Evolutionary conservation across 192 early-diverging fungal genomes (phyloP), one percentile per base, ranked within the genome.

Genomic region (Backusella tuberculispora): DNA sequence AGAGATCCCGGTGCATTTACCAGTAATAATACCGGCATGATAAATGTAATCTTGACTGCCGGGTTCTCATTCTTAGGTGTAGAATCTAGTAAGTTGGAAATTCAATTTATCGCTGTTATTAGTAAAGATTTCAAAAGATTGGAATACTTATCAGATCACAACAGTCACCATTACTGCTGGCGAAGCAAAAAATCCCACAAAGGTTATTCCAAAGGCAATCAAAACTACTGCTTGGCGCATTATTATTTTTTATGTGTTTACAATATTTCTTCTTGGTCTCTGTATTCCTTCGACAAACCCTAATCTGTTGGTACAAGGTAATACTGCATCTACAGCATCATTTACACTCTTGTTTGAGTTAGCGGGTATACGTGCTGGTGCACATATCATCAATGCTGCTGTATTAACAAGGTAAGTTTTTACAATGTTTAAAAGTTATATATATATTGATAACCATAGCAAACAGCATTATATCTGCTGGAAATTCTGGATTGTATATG

Each of bases 11-110:
- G 84, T 15, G 88, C 90, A 40, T 92, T 94, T 69, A 84, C 81
- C 41, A 82, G 78, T 68, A 81, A 74, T 41, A 68, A 71, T 34
- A 84, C 90, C 40, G 91, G 89, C 10, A 83, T 91, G 48, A 79
- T 93, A 50, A 85, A 83, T 64, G 85, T 86, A 8, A 87, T 94
- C 43, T 84, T 91, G 47, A 88, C 88, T n/a, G 94, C 95, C 10
- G 93, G 90, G 50, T 95, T 94, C 78, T 90, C 93, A 70, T 92
- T 93, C 80, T 89, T 91, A 72, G 95, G 95, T 40, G 94, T 94
- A 10, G 95, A 97, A 75, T 83, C 96, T 65, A 63, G 75, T 76
- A 76, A 50, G 60, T 53, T 72, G 1, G 19, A 12, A 41, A 15
- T 14, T 29, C 1, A 48, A 1, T 26, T 17, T 63, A 29, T 37